A percentile compares a stretch with the other conserved stretches of the same genome.
phyloP scores from a whole-genome alignment of 306 rosid genomes.

The Myrica gale region DNA sequence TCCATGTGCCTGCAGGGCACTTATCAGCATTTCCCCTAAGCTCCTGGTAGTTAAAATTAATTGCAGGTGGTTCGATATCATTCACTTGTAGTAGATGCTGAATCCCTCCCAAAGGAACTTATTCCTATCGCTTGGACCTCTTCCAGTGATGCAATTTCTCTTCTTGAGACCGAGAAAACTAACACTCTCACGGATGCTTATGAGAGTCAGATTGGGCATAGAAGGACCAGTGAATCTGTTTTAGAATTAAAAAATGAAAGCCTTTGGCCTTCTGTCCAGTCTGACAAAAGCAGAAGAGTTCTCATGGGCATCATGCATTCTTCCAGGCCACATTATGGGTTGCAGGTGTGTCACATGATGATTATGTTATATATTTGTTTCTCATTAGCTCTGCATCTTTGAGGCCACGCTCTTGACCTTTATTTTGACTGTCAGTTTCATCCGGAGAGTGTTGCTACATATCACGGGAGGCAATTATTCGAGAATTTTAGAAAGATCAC shows the following conservation, averaged over 20 bases:
- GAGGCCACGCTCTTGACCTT: constrained; percentile 27
- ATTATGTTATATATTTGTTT: constrained; percentile 21
- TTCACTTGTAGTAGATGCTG: constrained; percentile 84
- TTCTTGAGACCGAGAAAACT: constrained; percentile 42
- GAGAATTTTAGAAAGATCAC: constrained; percentile 83
- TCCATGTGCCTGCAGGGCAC: not conserved
- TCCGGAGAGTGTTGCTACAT: constrained; percentile 97
- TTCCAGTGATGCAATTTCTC: constrained; percentile 57
- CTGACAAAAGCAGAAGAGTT: constrained; percentile 43
- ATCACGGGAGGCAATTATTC: constrained; percentile 80
- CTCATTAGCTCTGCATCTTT: constrained; percentile 17
- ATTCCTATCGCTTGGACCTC: constrained; percentile 97
- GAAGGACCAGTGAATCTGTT: constrained; percentile 34
- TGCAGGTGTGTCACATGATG: constrained; percentile 64
- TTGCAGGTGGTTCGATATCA: constrained; percentile 97
- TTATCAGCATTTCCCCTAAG: constrained; percentile 11
- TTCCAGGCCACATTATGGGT: constrained; percentile 91
- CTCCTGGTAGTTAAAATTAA: constrained; percentile 27
- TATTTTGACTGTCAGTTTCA: constrained; percentile 75
- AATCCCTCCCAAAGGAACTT: constrained; percentile 79
- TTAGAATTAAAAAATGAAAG: constrained; percentile 34
- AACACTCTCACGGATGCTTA: constrained; percentile 34
- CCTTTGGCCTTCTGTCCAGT: constrained; percentile 30
- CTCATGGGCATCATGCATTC: constrained; percentile 94
- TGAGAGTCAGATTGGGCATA: constrained; percentile 33